Conservation (phyloP, 768 basidiomycete species). For the Psilocybe azurescens region DNA sequence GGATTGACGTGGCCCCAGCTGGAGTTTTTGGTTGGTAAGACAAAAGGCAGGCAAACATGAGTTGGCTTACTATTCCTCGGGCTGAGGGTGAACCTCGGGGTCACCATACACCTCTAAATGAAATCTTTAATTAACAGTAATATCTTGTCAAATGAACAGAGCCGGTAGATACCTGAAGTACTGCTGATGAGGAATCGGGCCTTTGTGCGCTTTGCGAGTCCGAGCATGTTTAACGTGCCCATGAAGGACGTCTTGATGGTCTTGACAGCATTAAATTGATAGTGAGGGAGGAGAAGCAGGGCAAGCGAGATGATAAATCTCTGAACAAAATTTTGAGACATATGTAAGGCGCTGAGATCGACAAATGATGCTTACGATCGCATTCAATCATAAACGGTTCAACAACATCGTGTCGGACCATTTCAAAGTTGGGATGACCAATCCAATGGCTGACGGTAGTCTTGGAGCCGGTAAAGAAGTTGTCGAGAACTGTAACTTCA, state of each 20-base stretch:
- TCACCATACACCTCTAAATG: slow-evolving; percentile 93
- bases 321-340: slow-evolving; percentile 41
- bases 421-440: slow-evolving; percentile 98
- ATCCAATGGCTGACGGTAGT: slow-evolving; percentile 97
- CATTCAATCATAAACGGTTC: slow-evolving; percentile 99
- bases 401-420: slow-evolving; percentile 97
- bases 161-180: slow-evolving; percentile 75
- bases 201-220: slow-evolving; percentile 95
- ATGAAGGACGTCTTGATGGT: slow-evolving; percentile 99
- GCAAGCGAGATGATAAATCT: slow-evolving; percentile 98
- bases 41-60: slow-evolving; percentile 5
- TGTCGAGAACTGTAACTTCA: slow-evolving; percentile 96
- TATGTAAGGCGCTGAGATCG: slow-evolving; percentile 7
- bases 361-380: slow-evolving; percentile 68
- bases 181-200: slow-evolving; percentile 96
- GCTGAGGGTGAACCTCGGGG: slow-evolving; percentile 97
- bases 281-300: slow-evolving; percentile 97
- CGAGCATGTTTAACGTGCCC: slow-evolving; percentile 99
- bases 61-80: slow-evolving; percentile 85
- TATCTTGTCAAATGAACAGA: slow-evolving; percentile 11
- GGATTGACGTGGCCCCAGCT: slow-evolving; percentile 99
- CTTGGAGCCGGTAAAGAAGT: slow-evolving; percentile 98
- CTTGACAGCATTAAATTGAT: slow-evolving; percentile 98
- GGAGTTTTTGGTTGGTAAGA: slow-evolving; percentile 22
- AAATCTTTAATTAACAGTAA: slow-evolving; percentile 9